Base-by-base conservation (phyloP, 768 basidiomycete genomes). In the Kwoniella pini region DNA sequence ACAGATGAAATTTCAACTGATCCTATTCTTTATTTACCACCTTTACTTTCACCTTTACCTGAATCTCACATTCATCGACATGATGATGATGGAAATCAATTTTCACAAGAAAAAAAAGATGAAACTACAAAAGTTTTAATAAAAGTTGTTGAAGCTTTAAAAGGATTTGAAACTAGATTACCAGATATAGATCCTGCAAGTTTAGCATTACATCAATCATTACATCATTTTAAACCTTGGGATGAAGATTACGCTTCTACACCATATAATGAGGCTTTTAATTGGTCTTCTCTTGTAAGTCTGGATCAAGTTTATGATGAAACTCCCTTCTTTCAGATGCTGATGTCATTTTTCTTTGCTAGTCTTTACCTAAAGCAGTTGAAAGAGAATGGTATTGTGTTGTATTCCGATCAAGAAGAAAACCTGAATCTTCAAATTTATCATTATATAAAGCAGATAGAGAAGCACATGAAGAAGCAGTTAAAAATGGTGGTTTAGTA, bases 381-480 rank as follows among this genome's bases (percentile, higher is more conserved):
- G 51, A 62, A 19, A 24, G 71, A 54, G 63, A 67, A 60, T 69
- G 78, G 77, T 97, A 95, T 74, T 87, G 87, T 62, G 95, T 98
- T 11, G 90, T 86, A 15, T 98, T 98, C 79, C 83, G 91, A 12
- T 90, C 88, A 64, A 85, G 84, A 66, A 83, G 94, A 26, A 87
- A 85, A 30, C 58, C 66, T 12, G 60, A 61, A 33, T 68, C 68
- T 10, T 57, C 59, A 48, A 53, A 36, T 46, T 10, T 69, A 36
- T 59, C 57, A 0, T 83, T 97, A 4, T 94, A 96, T 78, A 86
- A 87, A 56, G 92, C 91, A 4, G 95, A 98, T 77, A 84, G 83
- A 70, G 79, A 82, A 40, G 94, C 95, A 1, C 94, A 97, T 70
- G 90, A 94, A 79, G 95, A 98, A 77, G 95, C 95, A 0, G 84